Evolutionary conservation across 139 green algal species (phyloP).

Genomic region (Tetraselmis striata): DNA sequence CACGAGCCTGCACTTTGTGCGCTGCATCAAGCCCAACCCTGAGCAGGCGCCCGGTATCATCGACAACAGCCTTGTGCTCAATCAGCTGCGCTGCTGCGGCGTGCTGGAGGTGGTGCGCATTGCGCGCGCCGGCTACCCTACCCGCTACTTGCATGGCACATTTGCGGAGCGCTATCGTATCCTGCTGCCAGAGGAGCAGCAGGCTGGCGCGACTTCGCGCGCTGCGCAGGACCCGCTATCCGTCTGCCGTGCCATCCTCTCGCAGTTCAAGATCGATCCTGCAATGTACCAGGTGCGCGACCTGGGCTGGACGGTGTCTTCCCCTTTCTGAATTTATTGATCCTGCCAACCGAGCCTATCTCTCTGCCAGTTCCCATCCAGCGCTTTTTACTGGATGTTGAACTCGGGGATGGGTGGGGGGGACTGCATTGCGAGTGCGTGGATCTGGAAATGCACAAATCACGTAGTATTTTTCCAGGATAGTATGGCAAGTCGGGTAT

Average conservation of each 20-base stretch:
- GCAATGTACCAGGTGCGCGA: slow-evolving; percentile 48
- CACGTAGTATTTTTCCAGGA: too few relatives aligned
- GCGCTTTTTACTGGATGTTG: too few relatives aligned
- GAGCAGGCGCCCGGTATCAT: slow-evolving; percentile 53
- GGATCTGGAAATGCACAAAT: too few relatives aligned
- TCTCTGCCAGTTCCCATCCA: too few relatives aligned
- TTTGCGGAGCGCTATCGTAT: slow-evolving; percentile 81
- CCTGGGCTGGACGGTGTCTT: too few relatives aligned
- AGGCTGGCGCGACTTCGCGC: background rate
- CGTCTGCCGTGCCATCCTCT: slow-evolving; percentile 49
- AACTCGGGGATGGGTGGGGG: too few relatives aligned
- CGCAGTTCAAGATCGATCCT: slow-evolving; percentile 47
- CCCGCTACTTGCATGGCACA: slow-evolving; percentile 63
- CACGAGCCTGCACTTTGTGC: slow-evolving; percentile 87
- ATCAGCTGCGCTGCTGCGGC: slow-evolving; percentile 93
- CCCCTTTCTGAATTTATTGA: too few relatives aligned
- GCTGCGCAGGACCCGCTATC: slow-evolving; percentile 18
- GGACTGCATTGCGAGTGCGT: too few relatives aligned
- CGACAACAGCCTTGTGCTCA: slow-evolving; percentile 65
- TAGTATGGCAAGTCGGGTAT: too few relatives aligned
- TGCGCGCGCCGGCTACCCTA: slow-evolving; percentile 83
- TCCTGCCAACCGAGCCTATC: too few relatives aligned
- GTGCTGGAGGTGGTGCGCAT: slow-evolving; percentile 93
- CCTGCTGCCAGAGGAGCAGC: slow-evolving; percentile 47
- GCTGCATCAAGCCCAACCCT: slow-evolving; percentile 95